These are phyloP conservation scores for Lipomyces lipofer DNA, from an alignment of 805 yeast species.

Conservation along the genomic window DNA sequence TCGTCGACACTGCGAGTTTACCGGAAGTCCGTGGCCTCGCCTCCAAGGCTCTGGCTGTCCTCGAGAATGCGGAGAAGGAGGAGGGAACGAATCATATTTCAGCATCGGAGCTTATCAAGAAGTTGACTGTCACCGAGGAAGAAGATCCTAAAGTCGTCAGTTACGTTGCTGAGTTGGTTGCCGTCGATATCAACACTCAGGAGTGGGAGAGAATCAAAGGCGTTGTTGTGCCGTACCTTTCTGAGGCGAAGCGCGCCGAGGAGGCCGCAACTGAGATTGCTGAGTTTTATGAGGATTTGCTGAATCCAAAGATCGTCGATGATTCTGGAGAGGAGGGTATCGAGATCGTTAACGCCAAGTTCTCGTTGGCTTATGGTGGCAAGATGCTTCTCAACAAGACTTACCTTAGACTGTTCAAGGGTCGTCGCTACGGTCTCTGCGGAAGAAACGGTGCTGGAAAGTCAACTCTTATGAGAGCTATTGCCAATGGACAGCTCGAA, in stretches of 20 bases:
- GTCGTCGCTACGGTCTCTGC: constrained; percentile 96
- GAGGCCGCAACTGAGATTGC: constrained; percentile 38
- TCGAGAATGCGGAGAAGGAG: constrained; percentile 74
- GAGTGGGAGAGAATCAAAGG: constrained; percentile 41
- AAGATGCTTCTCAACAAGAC: constrained; percentile 96
- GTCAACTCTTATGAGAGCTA: constrained; percentile 94
- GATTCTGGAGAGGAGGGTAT: constrained; percentile 51
- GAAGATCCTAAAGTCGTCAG: constrained; percentile 49
- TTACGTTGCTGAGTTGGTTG: constrained; percentile 38
- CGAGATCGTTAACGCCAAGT: constrained; percentile 90
- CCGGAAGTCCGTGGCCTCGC: constrained; percentile 97
- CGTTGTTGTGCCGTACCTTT: constrained; percentile 52
- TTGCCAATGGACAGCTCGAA: constrained; percentile 93
- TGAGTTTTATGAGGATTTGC: constrained; percentile 17
- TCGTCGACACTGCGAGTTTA: constrained; percentile 82
- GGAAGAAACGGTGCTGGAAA: constrained; percentile 99
- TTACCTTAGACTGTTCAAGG: constrained; percentile 79
- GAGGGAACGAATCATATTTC: constrained; percentile 74
- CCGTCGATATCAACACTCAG: constrained; percentile 41
- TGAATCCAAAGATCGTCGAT: constrained; percentile 24
- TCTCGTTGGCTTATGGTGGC: constrained; percentile 95
- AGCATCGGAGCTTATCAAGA: constrained; percentile 35
- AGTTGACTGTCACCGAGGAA: constrained; percentile 41
- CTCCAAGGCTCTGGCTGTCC: constrained; percentile 75
- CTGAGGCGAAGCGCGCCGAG: constrained; percentile 48